Evolutionary conservation across 805 yeast species (phyloP), one percentile per base, ranked within the genome.

Genomic region (Suhomyces tanzawaensis): DNA sequence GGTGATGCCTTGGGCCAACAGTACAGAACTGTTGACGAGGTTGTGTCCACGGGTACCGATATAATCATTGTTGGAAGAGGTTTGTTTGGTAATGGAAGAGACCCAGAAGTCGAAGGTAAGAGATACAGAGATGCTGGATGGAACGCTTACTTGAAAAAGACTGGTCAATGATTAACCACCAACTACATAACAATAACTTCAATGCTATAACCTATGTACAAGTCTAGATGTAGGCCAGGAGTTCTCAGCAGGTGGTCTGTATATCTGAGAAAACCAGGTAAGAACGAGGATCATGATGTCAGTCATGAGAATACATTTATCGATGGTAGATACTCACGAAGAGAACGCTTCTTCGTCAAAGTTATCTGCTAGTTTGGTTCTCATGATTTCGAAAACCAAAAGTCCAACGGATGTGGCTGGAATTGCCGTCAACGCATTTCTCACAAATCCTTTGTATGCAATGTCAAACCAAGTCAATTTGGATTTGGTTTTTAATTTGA

Each of bases 51-150:
- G 1, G 98, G 98, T n/a, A 76, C 95, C 2, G 99, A 93, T 60
- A 77, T 93, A 36, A 90, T 93, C 42, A 93, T 93, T 59, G 99
- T 93, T n/a, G 99, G 99, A 8, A 79, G 99, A 64, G 99, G 99
- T 0, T 71, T 93, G 39, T 89, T 85, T 59, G 98, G 93, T 11
- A 85, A 88, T 54, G 96, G 95, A 15, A 81, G 98, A 66, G 95
- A 91, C 58, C 95, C 97, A 5, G 71, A 71, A 1, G 84, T 69
- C 11, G 96, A 93, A 64, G 95, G 96, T 29, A 76, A 81, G 54
- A 77, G 99, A 55, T 93, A 93, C 64, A 79, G 84, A 64, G 74
- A 76, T 40, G 98, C 98, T 12, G 98, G 98, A 4, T 93, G 99
- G 99, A 74, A 76, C 19, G 96, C 98, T 4, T 93, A 91, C 57